phyloP scores from a whole-genome alignment of 306 rosid genomes.

The Glycine soja region DNA sequence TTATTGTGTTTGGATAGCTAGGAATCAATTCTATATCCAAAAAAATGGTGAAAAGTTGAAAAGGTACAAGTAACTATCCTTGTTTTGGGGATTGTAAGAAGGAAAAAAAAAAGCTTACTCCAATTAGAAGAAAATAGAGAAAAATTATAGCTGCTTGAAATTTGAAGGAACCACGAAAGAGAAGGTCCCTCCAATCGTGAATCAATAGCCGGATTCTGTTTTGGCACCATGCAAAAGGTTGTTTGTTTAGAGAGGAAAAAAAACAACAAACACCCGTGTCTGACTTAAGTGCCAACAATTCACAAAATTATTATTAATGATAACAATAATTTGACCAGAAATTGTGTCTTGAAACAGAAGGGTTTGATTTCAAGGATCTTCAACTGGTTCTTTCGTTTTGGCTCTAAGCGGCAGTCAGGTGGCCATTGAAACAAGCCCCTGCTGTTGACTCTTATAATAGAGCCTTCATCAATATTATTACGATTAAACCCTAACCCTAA shows the following conservation, averaged over 20 bases:
- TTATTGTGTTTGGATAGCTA: too few species aligned
- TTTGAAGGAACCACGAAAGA: conserved; percentile 45
- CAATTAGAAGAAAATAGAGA: too few species aligned
- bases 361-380: conserved; percentile 70
- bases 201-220: conserved; percentile 30
- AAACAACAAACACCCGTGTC: conserved; percentile 91
- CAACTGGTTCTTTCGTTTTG: conserved; percentile 59
- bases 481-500: too few species aligned
- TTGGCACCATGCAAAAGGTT: conserved; percentile 80
- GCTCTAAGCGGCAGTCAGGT: conserved; percentile 90
- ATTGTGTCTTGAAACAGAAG: conserved; percentile 67
- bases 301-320: too few species aligned
- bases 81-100: too few species aligned
- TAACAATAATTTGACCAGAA: conserved; percentile 37
- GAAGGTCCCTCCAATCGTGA: conserved; percentile 51
- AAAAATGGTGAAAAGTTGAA: too few species aligned
- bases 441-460: conserved; percentile 80
- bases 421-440: conserved; percentile 61
- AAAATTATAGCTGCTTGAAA: conserved; percentile 43
- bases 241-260: conserved; percentile 46
- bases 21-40: too few species aligned
- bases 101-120: too few species aligned
- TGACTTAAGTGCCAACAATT: conserved; percentile 70
- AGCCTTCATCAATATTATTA: conserved; percentile 47
- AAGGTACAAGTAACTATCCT: too few species aligned